phyloP scores from a whole-genome alignment of 805 yeast genomes.

The Saccharomycopsis fodiens region DNA sequence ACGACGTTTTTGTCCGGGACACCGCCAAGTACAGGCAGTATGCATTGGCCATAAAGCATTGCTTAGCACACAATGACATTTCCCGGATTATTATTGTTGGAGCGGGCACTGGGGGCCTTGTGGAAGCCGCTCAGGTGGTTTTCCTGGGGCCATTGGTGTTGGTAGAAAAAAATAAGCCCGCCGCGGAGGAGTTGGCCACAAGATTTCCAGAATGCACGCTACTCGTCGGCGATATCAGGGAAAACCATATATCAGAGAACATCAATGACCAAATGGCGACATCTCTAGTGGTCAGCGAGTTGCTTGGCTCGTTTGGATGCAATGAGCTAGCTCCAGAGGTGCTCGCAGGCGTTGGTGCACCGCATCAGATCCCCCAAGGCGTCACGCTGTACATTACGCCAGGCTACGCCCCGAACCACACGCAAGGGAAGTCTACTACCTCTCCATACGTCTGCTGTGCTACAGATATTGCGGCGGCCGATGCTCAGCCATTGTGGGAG shows the following conservation, averaged over 20 bases:
- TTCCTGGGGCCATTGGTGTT: conserved; percentile 44
- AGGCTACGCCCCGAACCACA: conserved; percentile 43
- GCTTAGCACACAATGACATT: conserved; percentile 39
- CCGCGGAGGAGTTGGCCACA: conserved; percentile 46
- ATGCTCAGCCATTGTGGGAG: background rate
- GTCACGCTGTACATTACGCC: conserved; percentile 63
- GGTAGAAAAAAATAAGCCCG: conserved; percentile 65
- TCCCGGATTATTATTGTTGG: conserved; percentile 52
- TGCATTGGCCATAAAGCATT: conserved; percentile 50
- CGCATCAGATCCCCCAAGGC: conserved; percentile 44
- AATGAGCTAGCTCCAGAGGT: conserved; percentile 89
- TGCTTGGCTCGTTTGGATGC: conserved; percentile 88
- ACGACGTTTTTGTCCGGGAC: conserved; percentile 68
- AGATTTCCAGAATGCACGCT: too few species aligned
- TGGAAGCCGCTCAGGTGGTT: conserved; percentile 44
- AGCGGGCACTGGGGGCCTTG: conserved; percentile 83
- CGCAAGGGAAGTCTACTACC: too few species aligned
- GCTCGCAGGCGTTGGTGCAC: conserved; percentile 27
- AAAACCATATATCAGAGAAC: too few species aligned
- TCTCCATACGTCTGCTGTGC: background rate
- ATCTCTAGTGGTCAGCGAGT: conserved; percentile 63
- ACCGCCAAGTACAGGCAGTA: conserved; percentile 60
- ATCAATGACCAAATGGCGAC: conserved; percentile 37
- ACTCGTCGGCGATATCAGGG: too few species aligned
- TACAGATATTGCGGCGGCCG: too few species aligned